Conservation (phyloP, 2,329 filamentous ascomycete species). For the Paecilomyces sp. region DNA sequence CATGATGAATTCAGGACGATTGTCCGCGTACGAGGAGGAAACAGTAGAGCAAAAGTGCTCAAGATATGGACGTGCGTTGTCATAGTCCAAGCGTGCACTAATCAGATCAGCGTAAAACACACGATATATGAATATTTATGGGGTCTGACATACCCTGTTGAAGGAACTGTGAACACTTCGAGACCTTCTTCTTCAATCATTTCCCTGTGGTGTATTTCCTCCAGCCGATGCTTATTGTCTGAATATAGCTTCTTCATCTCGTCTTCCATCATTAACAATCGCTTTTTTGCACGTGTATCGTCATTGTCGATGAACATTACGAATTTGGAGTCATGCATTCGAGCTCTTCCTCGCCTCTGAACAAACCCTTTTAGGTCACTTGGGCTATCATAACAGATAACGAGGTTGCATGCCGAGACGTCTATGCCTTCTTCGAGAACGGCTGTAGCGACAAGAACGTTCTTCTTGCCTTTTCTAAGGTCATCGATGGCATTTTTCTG, state of each 20-base stretch:
- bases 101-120: neutral
- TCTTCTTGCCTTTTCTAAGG: conserved; percentile 47
- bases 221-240: conserved; percentile 51
- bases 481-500: conserved; percentile 47
- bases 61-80: conserved; percentile 69
- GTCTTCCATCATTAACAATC: conserved; percentile 62
- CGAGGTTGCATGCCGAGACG: conserved; percentile 55
- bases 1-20: conserved; percentile 61
- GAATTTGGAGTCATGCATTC: conserved; percentile 49
- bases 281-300: conserved; percentile 26
- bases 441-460: conserved; percentile 52
- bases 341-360: conserved; percentile 57
- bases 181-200: conserved; percentile 33
- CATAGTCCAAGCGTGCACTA: conserved; percentile 62
- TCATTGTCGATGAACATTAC: conserved; percentile 41
- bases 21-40: conserved; percentile 55
- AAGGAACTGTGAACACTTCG: conserved; percentile 34
- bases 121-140: conserved; percentile 1
- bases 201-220: conserved; percentile 44
- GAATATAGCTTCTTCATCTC: conserved; percentile 67
- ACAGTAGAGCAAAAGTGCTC: conserved; percentile 71
- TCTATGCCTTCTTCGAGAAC: conserved; percentile 58
- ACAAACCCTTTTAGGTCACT: conserved; percentile 58
- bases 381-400: conserved; percentile 58
- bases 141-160: conserved; percentile 32